Evolutionary conservation across 1,139 yeast genomes (phyloP).

Genomic region (Scheffersomyces cryptocercus): DNA sequence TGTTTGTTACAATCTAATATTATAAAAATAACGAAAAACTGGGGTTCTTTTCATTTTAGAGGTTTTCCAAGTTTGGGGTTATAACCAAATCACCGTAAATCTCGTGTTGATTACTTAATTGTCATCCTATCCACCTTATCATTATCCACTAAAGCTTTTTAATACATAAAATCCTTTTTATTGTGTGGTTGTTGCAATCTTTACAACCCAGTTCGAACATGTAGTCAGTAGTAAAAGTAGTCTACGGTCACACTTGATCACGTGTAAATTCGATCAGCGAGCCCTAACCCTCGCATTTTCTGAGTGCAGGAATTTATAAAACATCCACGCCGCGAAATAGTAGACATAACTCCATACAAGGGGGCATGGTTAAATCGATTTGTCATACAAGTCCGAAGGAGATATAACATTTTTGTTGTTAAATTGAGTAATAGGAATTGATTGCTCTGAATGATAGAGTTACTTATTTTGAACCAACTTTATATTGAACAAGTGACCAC

Average conservation of each 20-base stretch:
- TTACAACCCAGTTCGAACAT: neutral
- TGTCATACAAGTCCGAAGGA: too few species aligned
- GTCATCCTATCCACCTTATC: slow-evolving; percentile 2
- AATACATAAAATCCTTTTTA: slow-evolving; percentile 9
- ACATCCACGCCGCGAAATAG: too few species aligned
- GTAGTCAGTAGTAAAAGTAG: neutral
- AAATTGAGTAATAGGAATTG: too few species aligned
- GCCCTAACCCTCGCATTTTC: slow-evolving; percentile 16
- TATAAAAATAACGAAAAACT: neutral
- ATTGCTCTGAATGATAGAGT: too few species aligned
- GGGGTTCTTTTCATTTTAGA: neutral
- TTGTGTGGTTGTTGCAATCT: neutral
- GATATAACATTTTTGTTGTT: too few species aligned
- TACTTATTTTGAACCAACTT: too few species aligned
- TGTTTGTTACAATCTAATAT: neutral
- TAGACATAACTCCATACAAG: too few species aligned
- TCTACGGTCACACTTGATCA: slow-evolving; percentile 2
- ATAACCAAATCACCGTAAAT: too few species aligned
- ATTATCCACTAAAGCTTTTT: slow-evolving; percentile 7
- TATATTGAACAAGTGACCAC: too few species aligned
- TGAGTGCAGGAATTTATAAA: neutral
- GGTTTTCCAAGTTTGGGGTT: neutral
- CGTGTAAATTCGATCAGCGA: slow-evolving; percentile 6
- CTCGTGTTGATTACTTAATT: neutral
- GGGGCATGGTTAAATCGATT: too few species aligned